A percentile compares a stretch with the other conserved stretches of the same genome.
phyloP scores from a whole-genome alignment of 1,139 yeast species.

The Kluyveromyces marxianus region DNA sequence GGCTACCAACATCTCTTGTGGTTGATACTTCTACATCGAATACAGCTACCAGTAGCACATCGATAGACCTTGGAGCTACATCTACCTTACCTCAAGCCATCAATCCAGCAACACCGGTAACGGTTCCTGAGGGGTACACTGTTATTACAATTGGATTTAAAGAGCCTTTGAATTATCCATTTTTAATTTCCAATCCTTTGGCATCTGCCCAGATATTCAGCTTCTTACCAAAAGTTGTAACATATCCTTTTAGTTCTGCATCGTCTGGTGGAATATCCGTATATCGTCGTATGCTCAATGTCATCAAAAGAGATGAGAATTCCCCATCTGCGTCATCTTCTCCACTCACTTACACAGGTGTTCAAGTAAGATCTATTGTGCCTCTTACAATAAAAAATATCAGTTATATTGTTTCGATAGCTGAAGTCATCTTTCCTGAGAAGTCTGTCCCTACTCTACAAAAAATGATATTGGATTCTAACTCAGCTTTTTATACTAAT shows the following conservation, averaged over 20 bases:
- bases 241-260: conserved; percentile 41
- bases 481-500: conserved; percentile 45
- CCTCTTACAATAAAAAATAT: conserved; percentile 48
- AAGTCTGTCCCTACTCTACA: conserved; percentile 40
- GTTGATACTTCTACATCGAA: background rate
- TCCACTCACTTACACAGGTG: conserved; percentile 21
- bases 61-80: conserved; percentile 13
- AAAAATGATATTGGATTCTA: conserved; percentile 34
- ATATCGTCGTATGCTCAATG: background rate
- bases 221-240: conserved; percentile 50
- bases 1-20: conserved; percentile 4
- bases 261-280: conserved; percentile 2
- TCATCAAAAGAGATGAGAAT: background rate
- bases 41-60: conserved; percentile 2
- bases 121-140: conserved; percentile 35
- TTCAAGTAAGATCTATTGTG: conserved; percentile 51
- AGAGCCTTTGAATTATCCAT: conserved; percentile 55
- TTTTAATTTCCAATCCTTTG: conserved; percentile 54
- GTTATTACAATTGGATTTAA: conserved; percentile 59
- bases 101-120: conserved; percentile 35
- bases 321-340: background rate
- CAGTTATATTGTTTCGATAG: conserved; percentile 58
- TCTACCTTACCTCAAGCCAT: conserved; percentile 53
- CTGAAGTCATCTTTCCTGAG: conserved; percentile 63
- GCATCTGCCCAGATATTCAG: conserved; percentile 69